Base-by-base conservation (phyloP, 139 green algal species). In the Trebouxia sp. region DNA sequence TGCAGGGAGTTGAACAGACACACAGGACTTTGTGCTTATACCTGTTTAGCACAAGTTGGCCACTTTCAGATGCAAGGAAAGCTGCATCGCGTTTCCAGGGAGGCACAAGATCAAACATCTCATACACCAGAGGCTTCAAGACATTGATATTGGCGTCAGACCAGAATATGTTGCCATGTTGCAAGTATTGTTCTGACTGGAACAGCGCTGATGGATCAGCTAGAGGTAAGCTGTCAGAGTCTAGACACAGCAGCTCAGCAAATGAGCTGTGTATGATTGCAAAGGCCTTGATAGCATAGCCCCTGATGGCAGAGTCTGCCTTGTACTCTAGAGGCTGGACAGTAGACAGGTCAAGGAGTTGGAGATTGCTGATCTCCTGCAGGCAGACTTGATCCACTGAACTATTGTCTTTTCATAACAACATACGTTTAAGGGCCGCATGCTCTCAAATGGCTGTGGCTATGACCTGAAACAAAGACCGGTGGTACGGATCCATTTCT, bases 121-220 rank as follows among this genome's bases (percentile, higher is more conserved):
- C 37, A 76, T 76, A 76, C 0, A 76, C 66, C n/a, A 17, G 3
- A 53, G 66, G 20, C 50, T 48, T 38, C 14, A 76, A 30, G 24
- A 8, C 66, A 26, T 50, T 76, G 66, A 76, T 53, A 32, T 53
- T 76, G 39, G 58, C 24, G 38, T 76, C 66, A 51, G 39, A 50
- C 66, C 66, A 76, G 2, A 76, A 76, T 6, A 76, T n/a, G 37
- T 76, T 76, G 22, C 66, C 66, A 30, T 37, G 66, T 20, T 76
- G 38, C 66, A 51, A 38, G 11, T 53, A 76, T 5, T 24, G 24
- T 8, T 7, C 5, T 1, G 9, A 22, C 7, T 28, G 17, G 15
- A 76, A 50, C 10, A 76, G 66, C 22, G 38, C 22, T 30, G 39
- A 48, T 24, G 66, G 66, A 24, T 76, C 38, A 35, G 11, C 12